Evolutionary conservation across 1,139 yeast genomes (phyloP), one percentile per base, ranked within the genome.

Genomic region (Pneumocystis carinii): DNA sequence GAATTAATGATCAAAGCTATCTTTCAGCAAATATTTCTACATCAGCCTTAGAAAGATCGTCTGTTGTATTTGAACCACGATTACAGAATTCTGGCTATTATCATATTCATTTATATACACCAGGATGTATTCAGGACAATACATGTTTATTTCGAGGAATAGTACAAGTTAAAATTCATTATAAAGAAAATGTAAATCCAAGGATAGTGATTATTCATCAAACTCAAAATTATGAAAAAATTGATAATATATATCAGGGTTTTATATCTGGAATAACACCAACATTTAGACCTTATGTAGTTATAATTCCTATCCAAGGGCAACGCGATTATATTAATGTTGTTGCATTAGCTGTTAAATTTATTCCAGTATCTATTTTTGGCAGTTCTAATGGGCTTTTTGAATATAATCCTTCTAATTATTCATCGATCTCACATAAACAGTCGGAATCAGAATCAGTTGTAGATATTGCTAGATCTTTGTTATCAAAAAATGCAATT

Each of bases 161-260:
- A 38, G 92, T 88, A 5, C 87, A 87, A 69, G 96, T 86, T 0
- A 80, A 95, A 0, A 77, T 90, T 1, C 79, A 78, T 65, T 76
- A 78, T 60, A 78, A 80, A 57, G 69, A 70, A 4, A 71, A 72
- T 3, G 70, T 73, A 10, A 79, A 79, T 24, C 75, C 80, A 0
- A 68, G 78, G 1, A 70, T 74, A 75, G 39, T 75, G 77, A 72
- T 59, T 66, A 77, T 90, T 48, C 89, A 82, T 71, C 97, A 94
- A 73, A 89, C 89, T 64, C 92, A 92, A 72, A 77, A 83, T 57
- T 79, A 83, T 66, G 81, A 84, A 64, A 92, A 94, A 73, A 90
- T 87, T 72, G 98, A 94, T 72, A 78, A 80, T 42, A 72, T 94
- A 32, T 90, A 76, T 71, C 77, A 81, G 62, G 98, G 97, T 0